Evolutionary conservation across 176 grass and related monocot species (phyloP), one percentile per base, ranked within the genome.

Genomic region (Musa schizocarpa): DNA sequence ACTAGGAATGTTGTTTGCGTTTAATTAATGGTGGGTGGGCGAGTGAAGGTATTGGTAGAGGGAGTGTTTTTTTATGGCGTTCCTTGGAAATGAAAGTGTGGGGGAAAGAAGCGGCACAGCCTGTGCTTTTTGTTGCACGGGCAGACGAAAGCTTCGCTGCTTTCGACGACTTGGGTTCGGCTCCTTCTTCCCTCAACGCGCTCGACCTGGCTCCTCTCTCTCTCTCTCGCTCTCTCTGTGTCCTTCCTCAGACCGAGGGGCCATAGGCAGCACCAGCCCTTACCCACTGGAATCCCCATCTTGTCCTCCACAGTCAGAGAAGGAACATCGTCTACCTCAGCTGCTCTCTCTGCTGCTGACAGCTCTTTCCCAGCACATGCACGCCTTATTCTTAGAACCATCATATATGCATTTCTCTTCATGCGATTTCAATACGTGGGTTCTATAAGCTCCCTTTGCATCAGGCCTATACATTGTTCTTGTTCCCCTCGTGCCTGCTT

Each of bases 31-130:
- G 34, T 43, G 4, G 34, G 34, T 43, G 34, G 34, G 4, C 34
- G 34, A 8, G 16, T 61, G 57, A 61, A 1, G 57, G 34, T 43
- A 4, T 43, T 61, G 57, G n/a, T n/a, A 19, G 57, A 61, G 16
- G 57, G 57, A 61, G 57, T 17, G 16, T 61, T 70, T 70, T 70
- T 70, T 70, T 9, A 50, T 70, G 48, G 68, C 48, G 48, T 70
- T n/a, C 48, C 14, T 70, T 21, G 68, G 68, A 70, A 70, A 70
- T 70, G 68, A 70, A 70, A 70, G 48, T 70, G 68, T 70, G 68
- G 68, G 43, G 68, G 48, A 51, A 70, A 70, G 68, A 50, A 50
- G 68, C 43, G 5, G 68, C 68, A 70, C 17, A 16, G 68, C 43
- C 68, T 70, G 48, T 20, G 27, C 34, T 70, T 70, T 70, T 70